Conservation (phyloP, 148 eudicot genomes). For the Simmondsia chinensis region DNA sequence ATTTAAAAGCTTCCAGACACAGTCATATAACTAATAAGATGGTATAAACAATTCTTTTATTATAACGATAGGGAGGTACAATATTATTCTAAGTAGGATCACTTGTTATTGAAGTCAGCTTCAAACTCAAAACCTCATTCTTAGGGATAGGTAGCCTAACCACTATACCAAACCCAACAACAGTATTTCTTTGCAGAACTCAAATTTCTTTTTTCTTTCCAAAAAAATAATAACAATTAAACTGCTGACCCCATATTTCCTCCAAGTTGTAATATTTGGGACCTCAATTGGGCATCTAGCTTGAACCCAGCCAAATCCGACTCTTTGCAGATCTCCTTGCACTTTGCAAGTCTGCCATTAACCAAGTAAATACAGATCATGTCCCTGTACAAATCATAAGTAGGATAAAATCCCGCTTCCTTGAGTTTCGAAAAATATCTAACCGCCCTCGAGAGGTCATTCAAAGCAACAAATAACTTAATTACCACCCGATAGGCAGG, state of each 20-base stretch:
- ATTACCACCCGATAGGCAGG: conserved; percentile 78
- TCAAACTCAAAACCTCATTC: no score
- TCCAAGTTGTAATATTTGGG: conserved; percentile 40
- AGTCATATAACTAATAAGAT: no score
- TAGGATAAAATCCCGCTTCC: conserved; percentile 76
- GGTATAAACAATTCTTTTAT: no score
- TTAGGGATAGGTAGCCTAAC: no score
- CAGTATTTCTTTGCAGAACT: no score
- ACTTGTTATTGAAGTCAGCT: no score
- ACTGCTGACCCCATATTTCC: conserved; percentile 16
- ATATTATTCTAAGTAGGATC: no score
- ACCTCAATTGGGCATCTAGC: conserved; percentile 41
- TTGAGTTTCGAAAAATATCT: conserved; percentile 71
- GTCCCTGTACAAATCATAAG: conserved; percentile 60
- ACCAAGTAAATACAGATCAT: conserved; percentile 41
- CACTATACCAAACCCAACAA: no score
- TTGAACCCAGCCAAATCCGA: conserved; percentile 61
- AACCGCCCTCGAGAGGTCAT: conserved; percentile 71
- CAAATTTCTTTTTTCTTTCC: no score
- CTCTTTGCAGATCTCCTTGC: conserved; percentile 73
- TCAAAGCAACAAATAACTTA: conserved; percentile 64
- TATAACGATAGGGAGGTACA: no score
- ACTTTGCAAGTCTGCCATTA: conserved; percentile 72
- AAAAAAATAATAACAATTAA: conserved; percentile 1
- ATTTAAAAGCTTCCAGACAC: no score